phyloP scores from a whole-genome alignment of 768 basidiomycete species.

The Hygrocybe coccinea region DNA sequence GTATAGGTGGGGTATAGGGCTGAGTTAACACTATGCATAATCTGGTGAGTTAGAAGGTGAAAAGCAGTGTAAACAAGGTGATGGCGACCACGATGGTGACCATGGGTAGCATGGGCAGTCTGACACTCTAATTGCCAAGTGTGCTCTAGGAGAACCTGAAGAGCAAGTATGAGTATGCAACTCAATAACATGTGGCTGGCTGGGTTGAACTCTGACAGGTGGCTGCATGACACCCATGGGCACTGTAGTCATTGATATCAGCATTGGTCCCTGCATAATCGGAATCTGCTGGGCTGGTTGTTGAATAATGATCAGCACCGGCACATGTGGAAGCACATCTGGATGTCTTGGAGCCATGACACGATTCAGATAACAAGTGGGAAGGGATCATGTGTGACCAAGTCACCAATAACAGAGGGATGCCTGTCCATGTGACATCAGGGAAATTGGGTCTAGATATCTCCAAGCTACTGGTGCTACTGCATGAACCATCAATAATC shows the following conservation, averaged over 20 bases:
- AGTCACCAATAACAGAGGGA: no score
- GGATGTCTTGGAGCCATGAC: slow-evolving; percentile 24
- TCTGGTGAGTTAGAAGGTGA: not conserved
- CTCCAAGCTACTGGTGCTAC: not conserved
- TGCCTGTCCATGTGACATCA: no score
- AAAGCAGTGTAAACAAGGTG: not conserved
- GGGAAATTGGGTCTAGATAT: no score
- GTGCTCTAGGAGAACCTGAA: not conserved
- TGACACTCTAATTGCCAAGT: not conserved
- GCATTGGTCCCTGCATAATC: not conserved
- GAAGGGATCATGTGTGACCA: not conserved
- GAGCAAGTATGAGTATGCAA: not conserved
- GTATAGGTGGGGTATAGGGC: not conserved
- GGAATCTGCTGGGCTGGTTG: slow-evolving; percentile 17
- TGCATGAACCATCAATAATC: not conserved
- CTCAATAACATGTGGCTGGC: not conserved
- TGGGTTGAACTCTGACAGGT: not conserved
- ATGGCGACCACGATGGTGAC: not conserved
- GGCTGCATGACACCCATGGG: not conserved
- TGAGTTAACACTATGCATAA: not conserved
- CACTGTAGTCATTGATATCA: not conserved
- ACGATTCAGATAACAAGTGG: slow-evolving; percentile 18
- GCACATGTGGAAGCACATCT: slow-evolving; percentile 9
- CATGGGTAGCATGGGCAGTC: not conserved
- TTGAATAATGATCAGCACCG: slow-evolving; percentile 28